These are phyloP conservation scores for Kodamaea lidongshanica DNA, from an alignment of 805 yeast species.

Conservation along the genomic window DNA sequence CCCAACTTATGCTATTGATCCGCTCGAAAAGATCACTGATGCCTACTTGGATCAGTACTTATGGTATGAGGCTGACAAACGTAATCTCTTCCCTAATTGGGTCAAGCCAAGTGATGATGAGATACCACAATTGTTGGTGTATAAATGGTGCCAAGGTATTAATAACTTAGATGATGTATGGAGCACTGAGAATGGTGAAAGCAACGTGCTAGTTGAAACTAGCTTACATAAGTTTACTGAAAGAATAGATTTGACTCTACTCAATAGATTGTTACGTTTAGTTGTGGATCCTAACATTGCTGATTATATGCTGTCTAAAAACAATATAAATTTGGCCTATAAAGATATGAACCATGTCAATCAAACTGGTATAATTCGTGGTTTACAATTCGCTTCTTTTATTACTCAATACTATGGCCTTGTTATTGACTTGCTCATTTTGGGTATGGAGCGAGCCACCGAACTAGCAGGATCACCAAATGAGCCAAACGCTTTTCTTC, in stretches of 20 bases:
- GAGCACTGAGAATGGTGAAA: slow-evolving; percentile 68
- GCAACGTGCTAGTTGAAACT: slow-evolving; percentile 81
- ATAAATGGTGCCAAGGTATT: slow-evolving; percentile 91
- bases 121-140: slow-evolving; percentile 84
- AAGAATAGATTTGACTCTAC: slow-evolving; percentile 79
- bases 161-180: slow-evolving; percentile 75
- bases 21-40: slow-evolving; percentile 91
- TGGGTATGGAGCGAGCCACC: slow-evolving; percentile 82
- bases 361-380: slow-evolving; percentile 81
- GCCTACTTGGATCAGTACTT: slow-evolving; percentile 92
- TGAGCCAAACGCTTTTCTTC: slow-evolving; percentile 72
- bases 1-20: slow-evolving; percentile 86
- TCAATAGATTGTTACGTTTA: slow-evolving; percentile 74
- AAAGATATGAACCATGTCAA: slow-evolving; percentile 95
- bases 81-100: slow-evolving; percentile 92
- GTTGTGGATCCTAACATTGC: slow-evolving; percentile 88
- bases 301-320: slow-evolving; percentile 88
- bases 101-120: slow-evolving; percentile 91
- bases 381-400: slow-evolving; percentile 85
- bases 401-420: slow-evolving; percentile 87
- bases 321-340: slow-evolving; percentile 72
- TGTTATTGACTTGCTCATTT: slow-evolving; percentile 68
- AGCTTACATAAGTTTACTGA: slow-evolving; percentile 66
- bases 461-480: slow-evolving; percentile 78
- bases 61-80: slow-evolving; percentile 91